Conservation (phyloP, 495 filamentous ascomycete genomes). For the Coniosporium apollinis region DNA sequence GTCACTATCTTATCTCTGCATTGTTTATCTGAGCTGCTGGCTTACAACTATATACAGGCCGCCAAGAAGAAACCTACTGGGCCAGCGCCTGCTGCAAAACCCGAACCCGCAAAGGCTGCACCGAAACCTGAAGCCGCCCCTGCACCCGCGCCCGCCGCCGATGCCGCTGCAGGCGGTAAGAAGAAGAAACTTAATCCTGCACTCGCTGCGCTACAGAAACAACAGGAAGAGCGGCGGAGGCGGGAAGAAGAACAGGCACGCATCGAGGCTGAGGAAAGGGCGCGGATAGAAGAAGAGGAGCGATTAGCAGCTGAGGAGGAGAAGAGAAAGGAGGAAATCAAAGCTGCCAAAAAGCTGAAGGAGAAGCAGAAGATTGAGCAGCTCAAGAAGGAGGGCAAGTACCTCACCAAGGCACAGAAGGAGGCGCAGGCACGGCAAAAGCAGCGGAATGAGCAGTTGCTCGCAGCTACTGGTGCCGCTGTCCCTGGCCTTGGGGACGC, state of each 20-base stretch:
- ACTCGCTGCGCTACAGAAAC: conserved; percentile 69
- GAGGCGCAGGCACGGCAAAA: conserved; percentile 72
- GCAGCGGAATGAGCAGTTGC: conserved; percentile 83
- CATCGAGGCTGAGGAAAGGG: conserved; percentile 53
- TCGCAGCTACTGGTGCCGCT: conserved; percentile 57
- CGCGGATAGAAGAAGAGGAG: conserved; percentile 52
- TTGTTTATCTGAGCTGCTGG: conserved; percentile 1
- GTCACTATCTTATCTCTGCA: conserved; percentile 26
- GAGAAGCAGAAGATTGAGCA: conserved; percentile 94
- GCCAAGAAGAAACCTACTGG: conserved; percentile 49
- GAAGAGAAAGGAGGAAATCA: conserved; percentile 54
- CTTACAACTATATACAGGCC: conserved; percentile 27
- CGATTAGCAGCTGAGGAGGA: conserved; percentile 55
- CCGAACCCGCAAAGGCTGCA: conserved; percentile 21
- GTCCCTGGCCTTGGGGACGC: conserved; percentile 55
- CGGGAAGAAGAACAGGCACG: conserved; percentile 62
- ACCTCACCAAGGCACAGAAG: conserved; percentile 83
- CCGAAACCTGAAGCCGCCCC: conserved; percentile 29
- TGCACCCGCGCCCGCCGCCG: conserved; percentile 9
- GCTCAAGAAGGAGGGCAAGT: conserved; percentile 87
- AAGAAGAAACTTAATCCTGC: conserved; percentile 83
- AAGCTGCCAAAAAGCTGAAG: conserved; percentile 75
- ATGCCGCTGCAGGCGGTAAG: conserved; percentile 41
- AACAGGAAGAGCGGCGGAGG: conserved; percentile 67
- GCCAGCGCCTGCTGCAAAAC: conserved; percentile 26